A percentile compares a stretch with the other conserved stretches of the same genome.
Conservation (phyloP, 2,329 filamentous ascomycete genomes). For the Raffaelea albimanens region DNA sequence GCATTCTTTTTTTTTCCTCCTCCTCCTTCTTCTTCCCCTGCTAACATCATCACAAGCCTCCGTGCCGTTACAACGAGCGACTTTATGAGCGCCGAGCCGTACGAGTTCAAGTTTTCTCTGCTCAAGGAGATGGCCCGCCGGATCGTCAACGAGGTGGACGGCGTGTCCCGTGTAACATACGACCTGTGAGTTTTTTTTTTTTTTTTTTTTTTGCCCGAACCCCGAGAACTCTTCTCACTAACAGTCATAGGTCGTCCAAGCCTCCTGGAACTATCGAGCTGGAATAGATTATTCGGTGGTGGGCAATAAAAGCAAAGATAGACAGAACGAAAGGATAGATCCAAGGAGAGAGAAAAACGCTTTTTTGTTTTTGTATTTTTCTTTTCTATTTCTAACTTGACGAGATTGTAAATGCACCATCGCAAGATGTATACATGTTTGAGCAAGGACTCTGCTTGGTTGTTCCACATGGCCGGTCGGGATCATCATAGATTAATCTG, state of each 20-base stretch:
- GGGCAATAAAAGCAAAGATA: not conserved
- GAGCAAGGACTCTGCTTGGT: no score
- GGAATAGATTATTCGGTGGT: constrained; percentile 16
- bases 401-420: no score
- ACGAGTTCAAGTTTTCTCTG: constrained; percentile 54
- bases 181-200: constrained; percentile 30
- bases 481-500: no score
- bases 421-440: no score
- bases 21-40: no score
- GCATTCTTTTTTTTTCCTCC: no score
- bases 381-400: no score
- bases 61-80: constrained; percentile 42
- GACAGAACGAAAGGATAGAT: no score
- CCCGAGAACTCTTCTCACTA: constrained; percentile 41
- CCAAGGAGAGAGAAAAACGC: no score
- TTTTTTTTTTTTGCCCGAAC: constrained; percentile 19
- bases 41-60: constrained; percentile 22
- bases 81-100: constrained; percentile 69
- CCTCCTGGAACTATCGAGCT: constrained; percentile 63
- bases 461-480: no score
- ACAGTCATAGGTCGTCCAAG: constrained; percentile 38
- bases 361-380: no score
- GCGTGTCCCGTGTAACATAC: constrained; percentile 62
- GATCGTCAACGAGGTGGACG: constrained; percentile 69
- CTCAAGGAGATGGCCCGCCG: constrained; percentile 54